Percentiles rank a stretch among this genome's conserved stretches.
Conservation (phyloP, 768 basidiomycete species). For the Mrakia gelida region DNA sequence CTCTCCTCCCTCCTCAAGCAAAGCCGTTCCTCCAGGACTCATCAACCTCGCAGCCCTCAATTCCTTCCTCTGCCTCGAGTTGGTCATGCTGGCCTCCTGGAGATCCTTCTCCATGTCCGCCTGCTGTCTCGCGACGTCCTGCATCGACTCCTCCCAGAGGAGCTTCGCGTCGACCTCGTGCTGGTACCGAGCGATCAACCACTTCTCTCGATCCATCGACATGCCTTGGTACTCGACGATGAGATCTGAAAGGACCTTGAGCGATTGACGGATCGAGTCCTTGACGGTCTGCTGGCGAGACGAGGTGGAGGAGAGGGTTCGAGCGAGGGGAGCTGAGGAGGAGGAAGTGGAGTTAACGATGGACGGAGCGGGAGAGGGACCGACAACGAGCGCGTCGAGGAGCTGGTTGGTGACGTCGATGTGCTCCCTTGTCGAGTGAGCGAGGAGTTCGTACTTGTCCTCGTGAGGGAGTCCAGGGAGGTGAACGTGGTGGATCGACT, state of each 20-base stretch:
- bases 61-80: slow-evolving; percentile 51
- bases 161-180: slow-evolving; percentile 60
- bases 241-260: slow-evolving; percentile 56
- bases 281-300: slow-evolving; percentile 54
- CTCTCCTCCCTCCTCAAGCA: background rate
- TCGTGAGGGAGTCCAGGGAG: slow-evolving; percentile 55
- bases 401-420: slow-evolving; percentile 70
- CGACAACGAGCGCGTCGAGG: slow-evolving; percentile 50
- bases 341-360: slow-evolving; percentile 7
- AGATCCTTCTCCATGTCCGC: slow-evolving; percentile 78
- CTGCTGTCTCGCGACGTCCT: slow-evolving; percentile 78
- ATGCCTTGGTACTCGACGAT: slow-evolving; percentile 66
- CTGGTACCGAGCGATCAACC: slow-evolving; percentile 54
- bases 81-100: slow-evolving; percentile 50
- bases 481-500: slow-evolving; percentile 17
- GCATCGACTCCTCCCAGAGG: slow-evolving; percentile 87
- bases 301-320: slow-evolving; percentile 35
- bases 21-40: slow-evolving; percentile 12
- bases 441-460: slow-evolving; percentile 55
- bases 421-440: slow-evolving; percentile 54
- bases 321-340: slow-evolving; percentile 23
- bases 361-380: slow-evolving; percentile 8
- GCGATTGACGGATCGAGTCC: slow-evolving; percentile 50
- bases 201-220: slow-evolving; percentile 72
- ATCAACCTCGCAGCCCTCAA: slow-evolving; percentile 15